Evolutionary conservation across 805 yeast genomes (phyloP).

Genomic region (Zygotorulaspora florentina): DNA sequence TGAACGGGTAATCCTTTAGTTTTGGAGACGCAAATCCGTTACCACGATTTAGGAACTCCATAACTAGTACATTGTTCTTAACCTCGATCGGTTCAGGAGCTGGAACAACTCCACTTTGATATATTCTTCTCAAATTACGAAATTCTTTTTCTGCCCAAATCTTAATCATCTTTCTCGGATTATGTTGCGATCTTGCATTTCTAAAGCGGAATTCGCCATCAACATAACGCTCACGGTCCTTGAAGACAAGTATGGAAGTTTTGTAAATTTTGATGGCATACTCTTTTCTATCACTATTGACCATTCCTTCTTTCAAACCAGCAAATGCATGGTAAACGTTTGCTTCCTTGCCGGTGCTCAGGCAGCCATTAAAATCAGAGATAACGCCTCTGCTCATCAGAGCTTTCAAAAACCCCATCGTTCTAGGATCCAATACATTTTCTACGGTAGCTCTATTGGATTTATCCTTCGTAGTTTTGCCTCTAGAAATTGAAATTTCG

Average conservation of each 20-base stretch:
- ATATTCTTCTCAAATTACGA: constrained; percentile 79
- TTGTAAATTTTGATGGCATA: constrained; percentile 92
- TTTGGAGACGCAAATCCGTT: constrained; percentile 89
- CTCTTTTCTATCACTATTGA: constrained; percentile 40
- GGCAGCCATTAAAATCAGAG: constrained; percentile 85
- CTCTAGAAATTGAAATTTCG: constrained; percentile 49
- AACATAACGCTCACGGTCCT: constrained; percentile 92
- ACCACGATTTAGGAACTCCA: constrained; percentile 82
- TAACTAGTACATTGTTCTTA: constrained; percentile 84
- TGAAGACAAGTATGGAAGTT: constrained; percentile 94
- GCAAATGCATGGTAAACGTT: constrained; percentile 82
- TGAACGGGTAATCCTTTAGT: constrained; percentile 75
- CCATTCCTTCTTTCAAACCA: constrained; percentile 25
- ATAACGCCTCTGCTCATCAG: constrained; percentile 80
- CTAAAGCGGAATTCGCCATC: constrained; percentile 94
- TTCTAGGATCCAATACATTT: constrained; percentile 93
- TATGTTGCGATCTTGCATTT: constrained; percentile 77
- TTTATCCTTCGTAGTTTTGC: constrained; percentile 67
- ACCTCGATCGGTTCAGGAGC: constrained; percentile 90
- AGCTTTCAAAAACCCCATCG: constrained; percentile 75
- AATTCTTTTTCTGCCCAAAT: constrained; percentile 99
- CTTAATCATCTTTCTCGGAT: constrained; percentile 96
- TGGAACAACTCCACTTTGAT: constrained; percentile 70
- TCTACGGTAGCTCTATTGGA: constrained; percentile 96
- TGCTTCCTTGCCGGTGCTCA: constrained; percentile 98